These are phyloP conservation scores for Excoecaria cochinchinensis DNA, from an alignment of 345 rosid genomes.

Conservation along the genomic window DNA sequence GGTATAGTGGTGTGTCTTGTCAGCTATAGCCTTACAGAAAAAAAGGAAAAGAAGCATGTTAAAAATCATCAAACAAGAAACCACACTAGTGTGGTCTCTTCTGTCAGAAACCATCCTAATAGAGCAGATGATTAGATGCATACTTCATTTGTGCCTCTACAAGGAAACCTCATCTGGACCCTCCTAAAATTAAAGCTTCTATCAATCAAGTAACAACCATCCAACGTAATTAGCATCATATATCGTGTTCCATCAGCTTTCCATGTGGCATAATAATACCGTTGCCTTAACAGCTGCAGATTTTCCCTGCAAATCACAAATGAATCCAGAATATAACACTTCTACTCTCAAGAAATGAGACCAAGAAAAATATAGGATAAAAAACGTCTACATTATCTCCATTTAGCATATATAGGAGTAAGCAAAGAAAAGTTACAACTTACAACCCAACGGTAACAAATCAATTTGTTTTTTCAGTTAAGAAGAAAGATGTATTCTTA, in stretches of 20 bases:
- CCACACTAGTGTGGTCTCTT: neutral
- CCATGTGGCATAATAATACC: conserved; percentile 98
- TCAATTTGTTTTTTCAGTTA: neutral
- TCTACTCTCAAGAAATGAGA: neutral
- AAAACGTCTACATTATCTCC: neutral
- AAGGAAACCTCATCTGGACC: conserved; percentile 98
- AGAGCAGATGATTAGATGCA: conserved; percentile 27
- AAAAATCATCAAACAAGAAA: conserved; percentile 1
- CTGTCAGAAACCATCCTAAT: conserved; percentile 4
- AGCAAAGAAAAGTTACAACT: neutral
- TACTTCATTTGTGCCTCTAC: conserved; percentile 67
- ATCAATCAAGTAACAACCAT: conserved; percentile 90
- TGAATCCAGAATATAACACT: neutral
- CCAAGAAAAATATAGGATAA: neutral
- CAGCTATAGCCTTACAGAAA: conserved; percentile 61
- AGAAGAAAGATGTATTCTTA: neutral
- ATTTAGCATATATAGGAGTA: neutral
- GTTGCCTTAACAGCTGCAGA: conserved; percentile 81
- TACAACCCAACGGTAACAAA: neutral
- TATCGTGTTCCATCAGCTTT: conserved; percentile 99
- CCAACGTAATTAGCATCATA: conserved; percentile 87
- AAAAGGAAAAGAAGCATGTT: conserved; percentile 23
- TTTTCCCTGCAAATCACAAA: conserved; percentile 65
- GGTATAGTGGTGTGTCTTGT: conserved; percentile 77
- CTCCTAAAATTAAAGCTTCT: conserved; percentile 83